A percentile compares a stretch with the other conserved stretches of the same genome.
These are phyloP conservation scores for Pythium apleroticum DNA, from an alignment of 352 stramenopile species.

Conservation along the genomic window DNA sequence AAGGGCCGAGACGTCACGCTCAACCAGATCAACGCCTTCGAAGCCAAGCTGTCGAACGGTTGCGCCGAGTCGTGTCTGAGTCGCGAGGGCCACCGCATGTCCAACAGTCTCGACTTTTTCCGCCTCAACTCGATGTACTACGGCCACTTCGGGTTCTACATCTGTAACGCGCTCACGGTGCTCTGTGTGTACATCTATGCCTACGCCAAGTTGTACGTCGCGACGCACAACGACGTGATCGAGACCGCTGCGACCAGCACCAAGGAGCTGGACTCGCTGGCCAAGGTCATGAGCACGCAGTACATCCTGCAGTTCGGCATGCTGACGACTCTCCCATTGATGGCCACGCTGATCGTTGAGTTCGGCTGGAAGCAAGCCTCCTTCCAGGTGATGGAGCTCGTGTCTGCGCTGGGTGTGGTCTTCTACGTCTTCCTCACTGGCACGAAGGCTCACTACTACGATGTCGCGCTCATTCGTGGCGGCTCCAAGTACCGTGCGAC, in stretches of 20 bases:
- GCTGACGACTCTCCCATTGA: conserved; percentile 77
- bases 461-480: conserved; percentile 80
- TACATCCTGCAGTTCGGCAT: conserved; percentile 88
- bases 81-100: conserved; percentile 81
- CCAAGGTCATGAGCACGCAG: conserved; percentile 83
- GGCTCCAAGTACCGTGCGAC: conserved; percentile 87
- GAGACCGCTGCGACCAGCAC: conserved; percentile 56
- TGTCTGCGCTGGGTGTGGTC: conserved; percentile 76
- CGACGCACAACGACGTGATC: conserved; percentile 63
- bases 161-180: conserved; percentile 85
- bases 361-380: conserved; percentile 73
- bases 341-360: conserved; percentile 78
- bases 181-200: conserved; percentile 86
- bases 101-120: conserved; percentile 78
- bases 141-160: conserved; percentile 89
- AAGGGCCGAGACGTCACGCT: conserved; percentile 87
- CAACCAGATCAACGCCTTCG: conserved; percentile 88
- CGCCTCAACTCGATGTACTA: conserved; percentile 90
- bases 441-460: conserved; percentile 87
- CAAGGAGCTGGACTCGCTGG: conserved; percentile 60
- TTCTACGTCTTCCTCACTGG: conserved; percentile 89
- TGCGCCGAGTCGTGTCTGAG: conserved; percentile 78
- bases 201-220: conserved; percentile 83
- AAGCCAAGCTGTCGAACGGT: conserved; percentile 87
- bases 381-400: conserved; percentile 76